Base-by-base conservation (phyloP, 257 asterid genomes). In the Lycium barbarum region DNA sequence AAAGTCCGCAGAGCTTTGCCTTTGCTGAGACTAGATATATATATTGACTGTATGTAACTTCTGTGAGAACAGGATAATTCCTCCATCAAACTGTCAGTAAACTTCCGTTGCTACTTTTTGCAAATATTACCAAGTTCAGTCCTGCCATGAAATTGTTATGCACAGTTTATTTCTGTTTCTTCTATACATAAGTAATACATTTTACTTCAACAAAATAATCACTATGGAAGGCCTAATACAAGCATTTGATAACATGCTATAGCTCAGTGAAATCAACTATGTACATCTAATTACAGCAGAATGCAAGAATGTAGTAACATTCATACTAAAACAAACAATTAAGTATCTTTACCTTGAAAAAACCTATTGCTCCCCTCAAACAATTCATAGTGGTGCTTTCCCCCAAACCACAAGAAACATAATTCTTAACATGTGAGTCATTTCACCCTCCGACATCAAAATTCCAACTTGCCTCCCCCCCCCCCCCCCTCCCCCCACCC, bases 11-110 rank as follows among this genome's bases (percentile, higher is more conserved):
- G 7, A 74, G 43, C 61, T 73, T 33, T 73, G 59, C 40, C 62
- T 13, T 17, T 76, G 82, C 63, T 76, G 63, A 76, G 63, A 76
- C 82, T 26, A 51, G 62, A 76, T 51, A 76, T 12, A 33, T 76
- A 51, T 51, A n/a, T n/a, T 3, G 63, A 76, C 45, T 76, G 22
- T 76, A 76, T 76, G 63, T 51, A 76, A 73, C 13, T 13, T 74
- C 61, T 22, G 43, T 13, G 81, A 18, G 63, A 22, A 22, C 18
- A 74, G 13, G 63, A 74, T 22, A 49, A 74, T 49, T 22, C 43
- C 22, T 13, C 45, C n/a, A 80, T 47, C 2, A 11, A 22, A 49
- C 57, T 47, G 20, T 47, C 81, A 74, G 43, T 49, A 49, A 74
- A 49, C 17, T 49, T 74, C 20, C 49, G 81, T 26, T 22, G 22